Conservation (phyloP, 495 filamentous ascomycete genomes). For the Neurospora cerealis region DNA sequence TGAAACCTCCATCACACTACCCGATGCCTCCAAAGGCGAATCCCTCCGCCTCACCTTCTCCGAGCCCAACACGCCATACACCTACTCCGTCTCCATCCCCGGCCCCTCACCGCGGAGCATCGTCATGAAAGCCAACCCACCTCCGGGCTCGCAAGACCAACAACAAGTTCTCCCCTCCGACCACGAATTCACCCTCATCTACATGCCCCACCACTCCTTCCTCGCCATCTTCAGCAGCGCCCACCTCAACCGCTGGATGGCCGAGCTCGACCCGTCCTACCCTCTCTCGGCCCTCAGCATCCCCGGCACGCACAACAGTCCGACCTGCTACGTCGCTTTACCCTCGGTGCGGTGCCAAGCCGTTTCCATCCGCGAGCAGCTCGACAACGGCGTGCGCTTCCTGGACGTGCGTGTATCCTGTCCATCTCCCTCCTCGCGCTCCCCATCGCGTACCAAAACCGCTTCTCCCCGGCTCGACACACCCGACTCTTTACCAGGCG, state of each 20-base stretch:
- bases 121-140: neutral
- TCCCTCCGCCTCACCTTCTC: slow-evolving; percentile 36
- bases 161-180: slow-evolving; percentile 1
- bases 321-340: slow-evolving; percentile 70
- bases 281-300: slow-evolving; percentile 77
- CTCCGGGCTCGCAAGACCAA: neutral
- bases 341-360: slow-evolving; percentile 93
- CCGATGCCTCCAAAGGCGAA: slow-evolving; percentile 25
- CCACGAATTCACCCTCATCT: slow-evolving; percentile 61
- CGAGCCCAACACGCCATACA: slow-evolving; percentile 21
- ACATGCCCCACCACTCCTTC: slow-evolving; percentile 49
- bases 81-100: slow-evolving; percentile 31
- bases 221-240: slow-evolving; percentile 71
- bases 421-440: neutral
- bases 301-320: slow-evolving; percentile 92
- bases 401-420: slow-evolving; percentile 73
- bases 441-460: slow-evolving; percentile 22
- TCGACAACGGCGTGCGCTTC: slow-evolving; percentile 87
- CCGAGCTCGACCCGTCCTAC: slow-evolving; percentile 51
- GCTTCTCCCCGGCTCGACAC: neutral
- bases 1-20: slow-evolving; percentile 23
- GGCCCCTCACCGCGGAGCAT: slow-evolving; percentile 17
- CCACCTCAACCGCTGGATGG: slow-evolving; percentile 73
- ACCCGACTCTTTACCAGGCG: slow-evolving; percentile 47
- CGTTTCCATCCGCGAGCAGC: slow-evolving; percentile 61